A percentile compares a stretch with the other conserved stretches of the same genome.
Conservation (phyloP, 805 yeast genomes). For the Candida bentonensis region DNA sequence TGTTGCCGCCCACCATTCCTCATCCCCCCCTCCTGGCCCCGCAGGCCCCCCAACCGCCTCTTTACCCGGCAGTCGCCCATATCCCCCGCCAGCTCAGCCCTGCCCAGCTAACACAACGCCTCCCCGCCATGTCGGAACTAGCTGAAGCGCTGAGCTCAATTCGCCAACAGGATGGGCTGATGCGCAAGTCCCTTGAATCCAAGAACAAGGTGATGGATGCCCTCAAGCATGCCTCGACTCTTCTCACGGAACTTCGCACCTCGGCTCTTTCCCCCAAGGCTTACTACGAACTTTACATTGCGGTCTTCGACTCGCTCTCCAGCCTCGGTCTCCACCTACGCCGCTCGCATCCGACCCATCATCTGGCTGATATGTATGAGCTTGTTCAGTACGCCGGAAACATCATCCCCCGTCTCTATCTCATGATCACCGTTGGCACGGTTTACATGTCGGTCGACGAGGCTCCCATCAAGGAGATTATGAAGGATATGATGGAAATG, state of each 20-base stretch:
- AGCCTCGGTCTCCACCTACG: slow-evolving; percentile 48
- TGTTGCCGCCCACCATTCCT: no score
- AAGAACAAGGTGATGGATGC: slow-evolving; percentile 72
- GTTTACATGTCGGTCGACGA: slow-evolving; percentile 67
- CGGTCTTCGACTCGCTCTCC: slow-evolving; percentile 71
- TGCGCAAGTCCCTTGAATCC: slow-evolving; percentile 63
- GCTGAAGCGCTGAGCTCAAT: slow-evolving; percentile 22
- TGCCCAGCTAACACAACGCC: no score
- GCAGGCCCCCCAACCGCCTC: no score
- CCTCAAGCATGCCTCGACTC: slow-evolving; percentile 68
- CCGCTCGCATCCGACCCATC: slow-evolving; percentile 54
- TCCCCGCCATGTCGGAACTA: slow-evolving; percentile 1
- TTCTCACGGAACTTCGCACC: slow-evolving; percentile 70
- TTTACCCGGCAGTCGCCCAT: no score
- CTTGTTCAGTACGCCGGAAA: slow-evolving; percentile 88
- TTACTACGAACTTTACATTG: slow-evolving; percentile 81
- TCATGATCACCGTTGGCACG: slow-evolving; percentile 92
- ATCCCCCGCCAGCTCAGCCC: no score
- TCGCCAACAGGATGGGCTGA: slow-evolving; percentile 53
- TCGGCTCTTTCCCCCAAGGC: slow-evolving; percentile 70
- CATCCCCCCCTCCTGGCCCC: no score
- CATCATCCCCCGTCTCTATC: slow-evolving; percentile 77
- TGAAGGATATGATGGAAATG: slow-evolving; percentile 97
- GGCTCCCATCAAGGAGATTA: slow-evolving; percentile 70
- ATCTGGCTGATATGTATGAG: slow-evolving; percentile 81